Percentiles rank a stretch among this genome's conserved stretches.
Conservation (phyloP, 768 basidiomycete species). For the Tricholoma sp. region DNA sequence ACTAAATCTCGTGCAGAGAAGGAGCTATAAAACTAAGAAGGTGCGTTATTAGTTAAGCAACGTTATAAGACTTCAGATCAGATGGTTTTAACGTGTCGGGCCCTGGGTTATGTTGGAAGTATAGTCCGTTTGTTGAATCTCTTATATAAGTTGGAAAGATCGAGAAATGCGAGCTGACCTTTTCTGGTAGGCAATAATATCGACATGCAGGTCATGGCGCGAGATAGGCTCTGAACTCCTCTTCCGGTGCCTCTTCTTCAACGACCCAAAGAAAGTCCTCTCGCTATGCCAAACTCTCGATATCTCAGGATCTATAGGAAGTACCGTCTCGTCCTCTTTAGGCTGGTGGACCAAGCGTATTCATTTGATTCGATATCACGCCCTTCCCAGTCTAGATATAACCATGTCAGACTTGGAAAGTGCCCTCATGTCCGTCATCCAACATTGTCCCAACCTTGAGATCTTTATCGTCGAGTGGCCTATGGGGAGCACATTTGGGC, state of each 20-base stretch:
- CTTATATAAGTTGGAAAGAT: not conserved
- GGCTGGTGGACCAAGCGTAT: constrained; percentile 74
- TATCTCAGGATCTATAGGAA: constrained; percentile 29
- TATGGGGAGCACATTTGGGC: constrained; percentile 52
- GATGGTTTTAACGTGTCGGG: not conserved
- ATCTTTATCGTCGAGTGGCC: constrained; percentile 69
- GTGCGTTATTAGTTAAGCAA: constrained; percentile 28
- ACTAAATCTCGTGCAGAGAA: constrained; percentile 50
- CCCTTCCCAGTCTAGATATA: constrained; percentile 27
- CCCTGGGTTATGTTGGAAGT: not conserved
- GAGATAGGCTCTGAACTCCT: constrained; percentile 59
- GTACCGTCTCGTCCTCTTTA: constrained; percentile 38
- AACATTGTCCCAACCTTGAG: constrained; percentile 67
- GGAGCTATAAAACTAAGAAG: constrained; percentile 65
- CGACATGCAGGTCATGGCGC: constrained; percentile 63
- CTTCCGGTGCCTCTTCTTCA: constrained; percentile 66
- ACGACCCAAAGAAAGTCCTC: constrained; percentile 50
- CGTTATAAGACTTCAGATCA: not conserved
- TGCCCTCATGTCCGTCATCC: constrained; percentile 53
- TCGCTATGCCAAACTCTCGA: constrained; percentile 49
- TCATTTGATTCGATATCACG: constrained; percentile 56
- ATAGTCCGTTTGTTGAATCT: not conserved
- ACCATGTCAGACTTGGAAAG: constrained; percentile 46
- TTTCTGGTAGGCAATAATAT: constrained; percentile 55
- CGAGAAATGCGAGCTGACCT: not conserved